phyloP scores from a whole-genome alignment of 306 rosid species.

The Medicago truncatula region MtrunA17r5.0-ANR NC_053042.1:36302001-36302500 shows the following conservation, averaged over 20 bases:
- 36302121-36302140: conserved; percentile 17
- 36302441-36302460: background rate
- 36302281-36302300: background rate
- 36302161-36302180: conserved; percentile 66
- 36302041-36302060: conserved; percentile 89
- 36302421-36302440: conserved; percentile 16
- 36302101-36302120: background rate
- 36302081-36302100: conserved; percentile 14
- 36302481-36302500: conserved; percentile 10
- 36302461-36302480: background rate
- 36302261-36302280: background rate
- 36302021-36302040: conserved; percentile 90
- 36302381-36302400: background rate
- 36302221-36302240: conserved; percentile 64
- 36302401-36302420: background rate
- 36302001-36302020: conserved; percentile 56
- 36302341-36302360: background rate
- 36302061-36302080: conserved; percentile 87
- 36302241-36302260: conserved; percentile 13
- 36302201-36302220: conserved; percentile 75
- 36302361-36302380: background rate
- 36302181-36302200: conserved; percentile 73
- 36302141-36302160: conserved; percentile 70
- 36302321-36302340: background rate
- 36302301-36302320: background rate